Conservation (phyloP, 805 yeast species). For the Cyberlindnera mycetangii region DNA sequence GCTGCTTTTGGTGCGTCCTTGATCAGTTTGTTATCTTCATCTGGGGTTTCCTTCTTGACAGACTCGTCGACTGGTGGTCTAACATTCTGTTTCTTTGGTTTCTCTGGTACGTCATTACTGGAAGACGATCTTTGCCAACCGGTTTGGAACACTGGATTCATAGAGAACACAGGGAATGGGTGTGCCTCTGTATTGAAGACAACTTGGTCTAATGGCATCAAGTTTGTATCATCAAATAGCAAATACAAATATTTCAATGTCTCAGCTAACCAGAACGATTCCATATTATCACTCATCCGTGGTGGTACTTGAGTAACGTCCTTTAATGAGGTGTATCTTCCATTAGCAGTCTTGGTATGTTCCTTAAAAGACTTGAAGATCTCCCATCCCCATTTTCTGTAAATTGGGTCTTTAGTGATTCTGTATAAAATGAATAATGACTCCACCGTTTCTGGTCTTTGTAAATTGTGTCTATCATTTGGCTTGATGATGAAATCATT, state of each 20-base stretch:
- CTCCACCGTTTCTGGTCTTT: constrained; percentile 93
- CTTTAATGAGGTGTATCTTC: constrained; percentile 59
- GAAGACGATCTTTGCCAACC: constrained; percentile 50
- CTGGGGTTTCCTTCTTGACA: constrained; percentile 2
- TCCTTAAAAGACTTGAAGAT: constrained; percentile 69
- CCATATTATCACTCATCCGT: constrained; percentile 65
- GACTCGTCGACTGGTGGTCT: constrained; percentile 19
- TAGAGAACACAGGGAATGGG: constrained; percentile 74
- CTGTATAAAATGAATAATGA: constrained; percentile 77
- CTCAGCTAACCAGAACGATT: constrained; percentile 92
- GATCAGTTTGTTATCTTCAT: background rate
- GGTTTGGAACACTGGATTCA: constrained; percentile 50
- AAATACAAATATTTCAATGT: constrained; percentile 83
- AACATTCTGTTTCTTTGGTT: constrained; percentile 25
- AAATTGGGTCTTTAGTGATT: constrained; percentile 74
- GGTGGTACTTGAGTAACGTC: constrained; percentile 64
- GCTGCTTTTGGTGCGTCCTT: constrained; percentile 22
- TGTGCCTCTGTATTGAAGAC: constrained; percentile 94
- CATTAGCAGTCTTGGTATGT: constrained; percentile 48
- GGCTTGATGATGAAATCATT: constrained; percentile 69
- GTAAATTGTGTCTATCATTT: constrained; percentile 77
- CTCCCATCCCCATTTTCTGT: constrained; percentile 87
- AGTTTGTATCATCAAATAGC: constrained; percentile 64
- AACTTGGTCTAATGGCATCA: constrained; percentile 61
- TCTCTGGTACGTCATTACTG: constrained; percentile 1